Base-by-base conservation (phyloP, 73 alveolate species). In the Paraurostyla sp. region DNA sequence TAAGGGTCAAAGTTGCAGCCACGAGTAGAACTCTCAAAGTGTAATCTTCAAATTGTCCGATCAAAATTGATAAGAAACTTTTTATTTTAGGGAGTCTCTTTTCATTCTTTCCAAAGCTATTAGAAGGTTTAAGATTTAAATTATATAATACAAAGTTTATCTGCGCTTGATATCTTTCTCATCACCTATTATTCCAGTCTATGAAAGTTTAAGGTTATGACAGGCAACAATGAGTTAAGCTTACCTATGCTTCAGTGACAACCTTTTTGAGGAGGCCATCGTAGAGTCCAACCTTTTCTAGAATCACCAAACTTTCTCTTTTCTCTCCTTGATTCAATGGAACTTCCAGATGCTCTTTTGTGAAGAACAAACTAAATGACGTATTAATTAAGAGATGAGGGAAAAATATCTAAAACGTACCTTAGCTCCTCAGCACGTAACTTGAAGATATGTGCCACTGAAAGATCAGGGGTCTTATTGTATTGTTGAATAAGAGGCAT, bases 1-100 rank as follows among this genome's bases (percentile, higher is more conserved):
- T 71, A 0, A 95, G 78, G 18, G 97, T 87, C 0, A 95, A 97
- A 6, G 95, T 51, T 49, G 97, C 99, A 29, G 97, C 94, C 15
- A 95, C 91, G 13, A 87, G 73, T 62, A 96, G 87, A 52, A 96
- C 86, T 35, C 95, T 88, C 27, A 95, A 71, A 80, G 96, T 96
- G 52, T 88, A 65, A 81, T 96, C 99, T 38, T 90, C 90, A 11
- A 94, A 87, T 0, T 98, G 94, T 36, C 90, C 98, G 76, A 89
- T 58, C 45, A 94, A 58, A 35, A 93, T 76, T 51, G 85, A 87
- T 57, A 56, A 76, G 87, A 73, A 93, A 15, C 93, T 36, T 54
- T 93, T 92, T 11, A 84, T 84, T n/a, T 92, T 87, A 20, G 82
- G 71, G n/a, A 42, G 57, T 6, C 56, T 88, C 49, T 86, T 91